phyloP scores from a whole-genome alignment of 179 eudicot species.

The Corrigiola litoralis region DNA sequence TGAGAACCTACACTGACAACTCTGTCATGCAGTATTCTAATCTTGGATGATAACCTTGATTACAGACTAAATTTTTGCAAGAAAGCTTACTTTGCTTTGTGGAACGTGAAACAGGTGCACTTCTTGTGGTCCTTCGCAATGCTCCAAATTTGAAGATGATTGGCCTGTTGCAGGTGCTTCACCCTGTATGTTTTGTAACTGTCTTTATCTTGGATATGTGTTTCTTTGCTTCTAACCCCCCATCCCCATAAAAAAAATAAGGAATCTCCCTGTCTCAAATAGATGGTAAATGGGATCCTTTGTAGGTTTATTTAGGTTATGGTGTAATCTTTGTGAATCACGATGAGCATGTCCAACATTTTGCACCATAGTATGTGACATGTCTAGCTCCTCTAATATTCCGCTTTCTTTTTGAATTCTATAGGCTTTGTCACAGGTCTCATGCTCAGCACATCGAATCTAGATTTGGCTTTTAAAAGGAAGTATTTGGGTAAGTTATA shows the following conservation, averaged over 20 bases:
- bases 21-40: background rate
- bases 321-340: background rate
- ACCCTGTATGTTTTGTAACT: background rate
- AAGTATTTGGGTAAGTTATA: constrained; percentile 70
- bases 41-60: background rate
- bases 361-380: background rate
- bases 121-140: constrained; percentile 69
- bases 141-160: constrained; percentile 96
- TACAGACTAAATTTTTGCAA: background rate
- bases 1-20: background rate
- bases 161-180: constrained; percentile 82
- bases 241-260: too few species aligned
- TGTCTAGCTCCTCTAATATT: background rate
- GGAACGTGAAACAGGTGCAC: constrained; percentile 65
- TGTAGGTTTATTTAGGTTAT: background rate
- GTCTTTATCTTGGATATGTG: too few species aligned
- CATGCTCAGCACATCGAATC: constrained; percentile 95
- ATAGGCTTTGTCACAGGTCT: constrained; percentile 98
- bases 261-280: background rate
- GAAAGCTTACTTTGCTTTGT: constrained; percentile 16
- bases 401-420: constrained; percentile 9
- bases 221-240: too few species aligned
- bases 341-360: background rate
- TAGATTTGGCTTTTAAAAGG: constrained; percentile 94
- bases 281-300: background rate